A percentile compares a stretch with the other conserved stretches of the same genome.
These are phyloP conservation scores for Vigna nakashimae DNA, from an alignment of 306 rosid genomes.

Conservation along the genomic window DNA sequence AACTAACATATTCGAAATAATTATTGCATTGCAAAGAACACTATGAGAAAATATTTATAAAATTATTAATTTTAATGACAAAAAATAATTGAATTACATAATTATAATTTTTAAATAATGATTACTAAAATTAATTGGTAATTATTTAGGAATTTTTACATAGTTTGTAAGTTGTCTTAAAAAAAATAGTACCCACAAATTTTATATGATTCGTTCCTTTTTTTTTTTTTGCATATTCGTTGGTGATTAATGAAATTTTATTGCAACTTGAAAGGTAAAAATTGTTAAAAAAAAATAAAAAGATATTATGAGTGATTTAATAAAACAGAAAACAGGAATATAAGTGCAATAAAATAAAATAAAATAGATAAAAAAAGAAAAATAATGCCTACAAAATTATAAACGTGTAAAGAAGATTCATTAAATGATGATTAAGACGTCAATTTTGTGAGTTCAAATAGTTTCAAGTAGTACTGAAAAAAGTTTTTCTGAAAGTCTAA, in stretches of 20 bases:
- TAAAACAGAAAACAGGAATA: not conserved
- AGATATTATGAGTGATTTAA: not conserved
- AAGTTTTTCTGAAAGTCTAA: not conserved
- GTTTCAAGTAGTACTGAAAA: not conserved
- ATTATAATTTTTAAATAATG: too few relatives aligned
- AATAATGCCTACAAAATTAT: not conserved
- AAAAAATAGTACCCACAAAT: not conserved
- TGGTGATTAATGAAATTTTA: not conserved
- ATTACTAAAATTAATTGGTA: too few relatives aligned
- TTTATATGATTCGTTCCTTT: not conserved
- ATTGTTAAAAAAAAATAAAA: not conserved
- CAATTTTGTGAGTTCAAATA: not conserved
- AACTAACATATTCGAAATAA: not conserved
- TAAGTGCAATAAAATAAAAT: not conserved
- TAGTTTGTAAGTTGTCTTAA: not conserved
- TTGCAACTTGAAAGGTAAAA: not conserved
- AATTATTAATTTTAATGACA: too few relatives aligned
- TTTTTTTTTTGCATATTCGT: not conserved
- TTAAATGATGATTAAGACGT: not conserved
- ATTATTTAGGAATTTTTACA: too few relatives aligned
- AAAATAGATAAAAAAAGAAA: not conserved
- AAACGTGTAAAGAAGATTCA: not conserved
- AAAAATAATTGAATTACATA: too few relatives aligned
- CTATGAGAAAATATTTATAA: too few relatives aligned
- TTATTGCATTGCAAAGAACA: not conserved